These are phyloP conservation scores for Sedum album DNA, from an alignment of 164 flowering plant species.

Conservation along the genomic window DNA sequence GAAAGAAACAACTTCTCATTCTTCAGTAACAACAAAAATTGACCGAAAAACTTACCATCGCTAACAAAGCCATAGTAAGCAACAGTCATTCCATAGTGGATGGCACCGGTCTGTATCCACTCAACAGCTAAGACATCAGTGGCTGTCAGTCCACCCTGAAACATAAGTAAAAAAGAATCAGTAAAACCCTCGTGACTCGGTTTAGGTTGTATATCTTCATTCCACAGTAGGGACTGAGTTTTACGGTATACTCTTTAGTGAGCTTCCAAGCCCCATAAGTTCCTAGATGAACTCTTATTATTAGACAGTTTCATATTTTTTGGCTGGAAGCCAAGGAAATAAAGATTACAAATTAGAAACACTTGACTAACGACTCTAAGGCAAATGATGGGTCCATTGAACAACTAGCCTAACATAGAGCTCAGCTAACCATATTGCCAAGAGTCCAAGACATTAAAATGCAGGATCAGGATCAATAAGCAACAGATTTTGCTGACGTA, in stretches of 20 bases:
- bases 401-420: background rate
- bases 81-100: conserved; percentile 92
- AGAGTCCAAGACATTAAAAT: background rate
- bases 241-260: background rate
- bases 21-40: background rate
- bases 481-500: background rate
- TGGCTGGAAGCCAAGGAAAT: background rate
- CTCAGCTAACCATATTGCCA: background rate
- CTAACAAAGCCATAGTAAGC: conserved; percentile 95
- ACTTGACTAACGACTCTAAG: background rate
- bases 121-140: conserved; percentile 97
- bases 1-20: background rate
- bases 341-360: background rate
- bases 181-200: background rate
- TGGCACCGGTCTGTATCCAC: conserved; percentile 80
- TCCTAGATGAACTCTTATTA: background rate
- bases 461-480: background rate
- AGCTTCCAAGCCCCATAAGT: background rate
- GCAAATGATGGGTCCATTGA: background rate
- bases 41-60: conserved; percentile 56
- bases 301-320: background rate
- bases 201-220: background rate
- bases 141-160: conserved; percentile 95
- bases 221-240: background rate
- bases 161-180: conserved; percentile 14